Base-by-base conservation (phyloP, 345 rosid species). In the Excoecaria agallocha region DNA sequence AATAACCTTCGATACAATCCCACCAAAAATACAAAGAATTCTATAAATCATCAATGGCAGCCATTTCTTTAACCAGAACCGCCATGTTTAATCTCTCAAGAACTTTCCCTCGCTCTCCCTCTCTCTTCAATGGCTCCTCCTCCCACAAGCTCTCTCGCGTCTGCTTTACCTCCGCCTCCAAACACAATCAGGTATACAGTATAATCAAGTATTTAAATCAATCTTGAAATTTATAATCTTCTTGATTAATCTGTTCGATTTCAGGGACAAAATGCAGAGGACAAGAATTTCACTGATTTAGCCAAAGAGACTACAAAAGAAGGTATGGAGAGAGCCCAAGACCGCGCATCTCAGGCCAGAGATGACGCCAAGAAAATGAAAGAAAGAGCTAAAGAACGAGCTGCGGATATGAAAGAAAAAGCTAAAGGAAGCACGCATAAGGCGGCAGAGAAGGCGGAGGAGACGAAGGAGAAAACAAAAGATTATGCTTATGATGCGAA, bases 131-230 rank as follows among this genome's bases (percentile, higher is more conserved):
- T 15, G 16, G 46, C 59, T 35, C 66, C 78, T 6, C 48, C 11
- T 2, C 81, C 50, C 43, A 19, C 46, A 83, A 71, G 55, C 57
- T 79, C 72, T 79, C 82, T 8, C 72, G 85, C 43, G 71, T 81
- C 68, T 81, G 74, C 80, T 81, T 84, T 79, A 39, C 78, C n/a
- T 60, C 74, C 58, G 79, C 85, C 41, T 79, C 87, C 68, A 77
- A 76, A 63, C 58, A 72, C 46, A 72, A 60, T 13, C 51, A 73
- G 72, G 76, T 77, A 79, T 52, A 6, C n/a, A 8, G 0, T 4
- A 12, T 25, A 8, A 43, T 10, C 1, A 1, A 20, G 20, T 2
- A 55, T 5, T 22, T 8, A 24, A n/a, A 15, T 11, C 52, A 56
- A 5, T 0, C 12, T 51, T 11, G 15, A 38, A 16, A 5, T 1